A percentile compares a stretch with the other conserved stretches of the same genome.
Conservation (phyloP, 2,329 filamentous ascomycete genomes). For the Fusarium sp. region DNA sequence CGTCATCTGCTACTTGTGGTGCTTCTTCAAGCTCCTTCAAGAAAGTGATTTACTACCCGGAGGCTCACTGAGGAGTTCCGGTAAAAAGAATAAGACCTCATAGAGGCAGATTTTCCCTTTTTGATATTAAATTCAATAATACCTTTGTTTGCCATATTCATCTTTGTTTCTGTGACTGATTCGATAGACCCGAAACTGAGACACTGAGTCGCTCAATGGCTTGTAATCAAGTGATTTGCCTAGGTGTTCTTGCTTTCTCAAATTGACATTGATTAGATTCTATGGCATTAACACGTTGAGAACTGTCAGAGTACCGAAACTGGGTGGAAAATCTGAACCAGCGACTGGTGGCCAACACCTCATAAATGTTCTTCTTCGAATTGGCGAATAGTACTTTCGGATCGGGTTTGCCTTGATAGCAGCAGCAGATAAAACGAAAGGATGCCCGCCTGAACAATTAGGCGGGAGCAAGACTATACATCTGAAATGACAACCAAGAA, state of each 20-base stretch:
- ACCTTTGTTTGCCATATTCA: background rate
- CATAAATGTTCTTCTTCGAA: background rate
- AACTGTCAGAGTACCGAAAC: background rate
- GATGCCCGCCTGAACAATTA: background rate
- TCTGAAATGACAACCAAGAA: background rate
- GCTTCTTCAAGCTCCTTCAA: slow-evolving; percentile 73
- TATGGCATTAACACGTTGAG: background rate
- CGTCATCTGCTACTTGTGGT: slow-evolving; percentile 90
- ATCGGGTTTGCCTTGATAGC: background rate
- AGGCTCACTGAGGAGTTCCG: slow-evolving; percentile 43
- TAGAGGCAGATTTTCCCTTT: slow-evolving; percentile 13
- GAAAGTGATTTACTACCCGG: slow-evolving; percentile 67
- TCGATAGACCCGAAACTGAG: background rate
- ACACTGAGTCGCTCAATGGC: background rate
- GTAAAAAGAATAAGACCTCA: slow-evolving; percentile 50
- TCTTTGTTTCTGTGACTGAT: background rate
- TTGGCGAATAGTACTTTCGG: background rate
- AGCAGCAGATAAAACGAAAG: background rate
- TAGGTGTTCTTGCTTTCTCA: background rate
- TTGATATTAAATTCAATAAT: slow-evolving; percentile 6
- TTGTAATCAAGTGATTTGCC: background rate
- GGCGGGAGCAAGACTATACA: background rate
- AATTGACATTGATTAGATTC: background rate
- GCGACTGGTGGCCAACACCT: background rate
- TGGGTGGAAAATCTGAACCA: background rate